Evolutionary conservation across 1,284 basidiomycete genomes (phyloP), one percentile per base, ranked within the genome.

Genomic region (Cerioporus squamosus): DNA sequence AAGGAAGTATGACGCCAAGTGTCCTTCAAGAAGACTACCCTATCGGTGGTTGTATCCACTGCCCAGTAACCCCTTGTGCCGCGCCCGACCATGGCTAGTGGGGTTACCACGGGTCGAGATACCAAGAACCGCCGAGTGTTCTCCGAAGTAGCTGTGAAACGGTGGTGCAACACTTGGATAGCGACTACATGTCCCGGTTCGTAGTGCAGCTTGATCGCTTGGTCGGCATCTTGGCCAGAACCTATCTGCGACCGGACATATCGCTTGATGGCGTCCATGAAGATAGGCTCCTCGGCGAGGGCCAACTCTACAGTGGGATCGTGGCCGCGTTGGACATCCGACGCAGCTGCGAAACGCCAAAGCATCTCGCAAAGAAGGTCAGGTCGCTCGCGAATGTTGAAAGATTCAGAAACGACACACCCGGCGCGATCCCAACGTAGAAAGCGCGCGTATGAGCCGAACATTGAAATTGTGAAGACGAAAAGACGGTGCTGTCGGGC

Each of bases 401-500:
- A 60, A 3, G 51, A 31, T n/a, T 49, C 42, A 0, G 55, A 36
- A 5, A 57, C 55, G 38, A 61, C 48, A 20, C 38, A 49, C 8
- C 59, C 59, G 3, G 59, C 33, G 9, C 55, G 54, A 18, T 61
- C 59, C 59, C 59, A 61, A 7, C 59, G 54, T 3, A 53, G 12
- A 6, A 60, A 22, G 3, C 59, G 59, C 24, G 39, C 59, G 7
- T n/a, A 5, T 7, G 18, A 26, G 12, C 54, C 54, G 14, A 38
- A 47, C 15, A 60, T n/a, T 6, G 29, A 39, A 36, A 60, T 26
- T 7, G 59, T 57, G 55, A 23, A 61, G 33, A 24, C 17, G 46
- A 8, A 52, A 5, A 15, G 24, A 18, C 58, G 53, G 24, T 24
- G 42, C 31, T 60, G 58, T 5, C 53, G 53, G 39, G 42, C 36